A percentile compares a stretch with the other conserved stretches of the same genome.
These are phyloP conservation scores for Gremmenia infestans DNA, from an alignment of 2,329 filamentous ascomycete species.

Conservation along the genomic window DNA sequence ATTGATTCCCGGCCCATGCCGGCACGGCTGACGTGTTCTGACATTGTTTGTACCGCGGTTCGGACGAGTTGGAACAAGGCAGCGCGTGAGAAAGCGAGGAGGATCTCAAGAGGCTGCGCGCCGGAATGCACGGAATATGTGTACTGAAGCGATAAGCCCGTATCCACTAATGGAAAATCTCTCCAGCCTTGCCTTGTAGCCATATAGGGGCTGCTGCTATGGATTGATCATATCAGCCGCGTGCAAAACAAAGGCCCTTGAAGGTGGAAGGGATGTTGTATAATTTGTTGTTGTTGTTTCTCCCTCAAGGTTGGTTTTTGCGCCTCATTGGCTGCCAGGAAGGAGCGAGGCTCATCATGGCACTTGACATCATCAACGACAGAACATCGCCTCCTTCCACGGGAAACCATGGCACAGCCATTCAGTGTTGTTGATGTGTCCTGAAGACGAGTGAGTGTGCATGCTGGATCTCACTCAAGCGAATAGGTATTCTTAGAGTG, in stretches of 20 bases:
- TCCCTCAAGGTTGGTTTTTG: too few relatives aligned
- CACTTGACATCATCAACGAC: too few relatives aligned
- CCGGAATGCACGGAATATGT: not conserved
- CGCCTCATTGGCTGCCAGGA: too few relatives aligned
- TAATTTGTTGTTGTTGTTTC: too few relatives aligned
- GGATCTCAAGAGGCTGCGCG: not conserved
- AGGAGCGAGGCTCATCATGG: too few relatives aligned
- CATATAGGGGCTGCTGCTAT: not conserved
- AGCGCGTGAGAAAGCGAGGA: not conserved
- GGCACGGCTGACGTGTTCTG: not conserved
- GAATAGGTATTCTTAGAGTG: too few relatives aligned
- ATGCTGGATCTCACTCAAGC: too few relatives aligned
- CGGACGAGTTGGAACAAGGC: not conserved
- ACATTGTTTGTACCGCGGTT: not conserved
- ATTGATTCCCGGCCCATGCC: not conserved
- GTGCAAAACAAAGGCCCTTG: not conserved
- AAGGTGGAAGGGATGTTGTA: not conserved
- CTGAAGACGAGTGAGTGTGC: too few relatives aligned
- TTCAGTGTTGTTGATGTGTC: too few relatives aligned
- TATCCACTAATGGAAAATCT: not conserved
- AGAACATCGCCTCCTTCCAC: too few relatives aligned
- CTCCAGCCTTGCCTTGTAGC: not conserved
- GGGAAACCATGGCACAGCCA: too few relatives aligned
- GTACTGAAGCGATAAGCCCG: not conserved
- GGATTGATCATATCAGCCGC: not conserved